A percentile compares a stretch with the other conserved stretches of the same genome.
phyloP scores from a whole-genome alignment of 306 rosid genomes.

The Sechiopsis laciniata region DNA sequence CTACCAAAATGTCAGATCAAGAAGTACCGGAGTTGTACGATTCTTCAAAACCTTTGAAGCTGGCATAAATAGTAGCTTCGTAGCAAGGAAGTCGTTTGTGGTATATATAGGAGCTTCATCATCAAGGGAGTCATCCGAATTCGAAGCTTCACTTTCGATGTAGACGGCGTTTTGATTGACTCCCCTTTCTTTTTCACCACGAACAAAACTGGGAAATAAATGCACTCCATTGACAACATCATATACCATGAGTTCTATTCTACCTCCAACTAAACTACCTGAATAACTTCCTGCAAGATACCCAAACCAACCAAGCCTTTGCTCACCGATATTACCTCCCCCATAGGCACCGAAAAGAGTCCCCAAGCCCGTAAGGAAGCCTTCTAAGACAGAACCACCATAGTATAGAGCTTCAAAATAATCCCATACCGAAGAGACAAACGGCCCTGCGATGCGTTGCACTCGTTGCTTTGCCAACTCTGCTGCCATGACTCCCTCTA shows the following conservation, averaged over 20 bases:
- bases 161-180: slow-evolving; percentile 27
- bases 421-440: slow-evolving; percentile 86
- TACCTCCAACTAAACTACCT: slow-evolving; percentile 96
- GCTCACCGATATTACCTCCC: slow-evolving; percentile 66
- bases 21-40: slow-evolving; percentile 29
- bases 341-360: slow-evolving; percentile 65
- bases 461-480: slow-evolving; percentile 56
- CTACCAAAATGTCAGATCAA: slow-evolving; percentile 30
- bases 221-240: slow-evolving; percentile 71
- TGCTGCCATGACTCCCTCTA: slow-evolving; percentile 71
- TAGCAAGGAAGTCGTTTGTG: slow-evolving; percentile 20
- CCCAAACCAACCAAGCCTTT: slow-evolving; percentile 73
- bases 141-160: slow-evolving; percentile 30
- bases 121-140: too few relatives aligned
- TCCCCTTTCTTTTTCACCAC: slow-evolving; percentile 27
- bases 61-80: slow-evolving; percentile 26
- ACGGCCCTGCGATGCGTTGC: slow-evolving; percentile 61
- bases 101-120: too few relatives aligned
- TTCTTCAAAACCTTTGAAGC: slow-evolving; percentile 30
- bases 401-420: slow-evolving; percentile 79
- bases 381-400: slow-evolving; percentile 68
- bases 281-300: slow-evolving; percentile 78
- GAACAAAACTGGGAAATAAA: slow-evolving; percentile 46
- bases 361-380: slow-evolving; percentile 61
- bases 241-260: slow-evolving; percentile 72